Evolutionary conservation across 139 green algal genomes (phyloP).

Genomic region (Closterium sp.): DNA sequence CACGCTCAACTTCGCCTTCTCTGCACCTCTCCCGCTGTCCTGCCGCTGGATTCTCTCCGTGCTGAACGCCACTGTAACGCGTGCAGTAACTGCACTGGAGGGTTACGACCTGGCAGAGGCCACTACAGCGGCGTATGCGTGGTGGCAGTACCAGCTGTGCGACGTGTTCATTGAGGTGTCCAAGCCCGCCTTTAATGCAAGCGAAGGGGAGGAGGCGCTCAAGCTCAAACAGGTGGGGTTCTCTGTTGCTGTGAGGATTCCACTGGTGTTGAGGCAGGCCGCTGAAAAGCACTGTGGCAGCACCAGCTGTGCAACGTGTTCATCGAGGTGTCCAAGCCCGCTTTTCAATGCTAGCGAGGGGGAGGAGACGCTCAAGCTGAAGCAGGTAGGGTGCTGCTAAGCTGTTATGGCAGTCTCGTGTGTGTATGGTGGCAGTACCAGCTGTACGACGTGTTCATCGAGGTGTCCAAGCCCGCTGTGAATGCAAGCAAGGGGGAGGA

Average conservation of each 20-base stretch:
- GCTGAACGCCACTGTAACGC: constrained; percentile 61
- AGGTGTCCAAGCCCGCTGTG: constrained; percentile 81
- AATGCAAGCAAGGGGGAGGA: not conserved
- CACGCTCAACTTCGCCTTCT: constrained; percentile 41
- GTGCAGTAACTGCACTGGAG: constrained; percentile 65
- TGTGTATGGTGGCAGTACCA: constrained; percentile 94
- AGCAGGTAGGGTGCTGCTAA: too few species aligned
- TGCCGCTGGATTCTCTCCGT: constrained; percentile 73
- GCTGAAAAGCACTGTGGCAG: constrained; percentile 91
- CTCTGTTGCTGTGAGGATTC: too few species aligned
- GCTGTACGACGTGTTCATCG: constrained; percentile 97
- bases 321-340: constrained; percentile 92
- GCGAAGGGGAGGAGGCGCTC: not conserved
- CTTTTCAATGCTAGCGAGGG: constrained; percentile 17
- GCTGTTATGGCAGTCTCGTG: constrained; percentile 23
- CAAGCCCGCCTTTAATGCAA: constrained; percentile 61
- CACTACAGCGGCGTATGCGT: constrained; percentile 78
- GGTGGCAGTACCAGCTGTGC: constrained; percentile 95
- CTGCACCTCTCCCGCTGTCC: constrained; percentile 41
- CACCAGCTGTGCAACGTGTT: constrained; percentile 97
- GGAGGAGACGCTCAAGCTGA: not conserved
- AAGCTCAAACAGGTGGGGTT: not conserved
- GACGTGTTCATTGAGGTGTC: constrained; percentile 98
- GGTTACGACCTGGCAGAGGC: constrained; percentile 79
- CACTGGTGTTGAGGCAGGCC: not conserved